Percentiles rank a stretch among this genome's conserved stretches.
Evolutionary conservation across 2,329 filamentous ascomycete species (phyloP).

Genomic region (Rutstroemia sp.): DNA sequence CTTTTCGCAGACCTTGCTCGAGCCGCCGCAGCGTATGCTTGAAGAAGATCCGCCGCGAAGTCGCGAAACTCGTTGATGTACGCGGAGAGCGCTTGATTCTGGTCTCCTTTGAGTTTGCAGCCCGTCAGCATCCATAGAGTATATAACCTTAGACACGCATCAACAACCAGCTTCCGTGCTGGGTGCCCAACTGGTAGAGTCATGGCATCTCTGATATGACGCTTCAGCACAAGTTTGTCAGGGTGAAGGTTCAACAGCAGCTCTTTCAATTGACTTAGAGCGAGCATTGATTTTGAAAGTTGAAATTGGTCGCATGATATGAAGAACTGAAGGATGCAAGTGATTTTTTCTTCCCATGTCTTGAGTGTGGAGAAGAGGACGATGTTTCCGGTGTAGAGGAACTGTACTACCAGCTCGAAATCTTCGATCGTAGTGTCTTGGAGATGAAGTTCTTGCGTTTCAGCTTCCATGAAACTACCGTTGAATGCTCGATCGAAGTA

Average conservation of each 20-base stretch:
- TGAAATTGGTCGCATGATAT: not conserved
- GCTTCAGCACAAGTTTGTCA: too few relatives aligned
- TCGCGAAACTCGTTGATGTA: too few relatives aligned
- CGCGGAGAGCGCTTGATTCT: too few relatives aligned
- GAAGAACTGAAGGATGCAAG: not conserved
- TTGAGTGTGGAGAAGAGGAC: not conserved
- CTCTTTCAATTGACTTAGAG: not conserved
- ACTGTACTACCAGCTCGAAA: not conserved
- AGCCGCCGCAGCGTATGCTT: not conserved
- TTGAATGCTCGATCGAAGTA: slow-evolving; percentile 15
- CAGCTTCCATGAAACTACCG: slow-evolving; percentile 11
- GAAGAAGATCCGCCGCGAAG: too few relatives aligned
- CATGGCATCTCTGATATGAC: not conserved
- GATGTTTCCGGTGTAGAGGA: not conserved
- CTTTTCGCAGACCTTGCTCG: not conserved
- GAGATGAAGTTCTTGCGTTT: not conserved
- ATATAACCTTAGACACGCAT: not conserved
- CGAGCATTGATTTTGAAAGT: too few relatives aligned
- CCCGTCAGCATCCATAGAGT: not conserved
- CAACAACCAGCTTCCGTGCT: not conserved
- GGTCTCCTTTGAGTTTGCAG: not conserved
- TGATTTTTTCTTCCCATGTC: not conserved
- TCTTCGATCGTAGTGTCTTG: not conserved
- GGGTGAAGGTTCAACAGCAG: not conserved
- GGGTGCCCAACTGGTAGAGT: not conserved